phyloP scores from a whole-genome alignment of 352 stramenopile species.

The Phytophthora pisi region DNA sequence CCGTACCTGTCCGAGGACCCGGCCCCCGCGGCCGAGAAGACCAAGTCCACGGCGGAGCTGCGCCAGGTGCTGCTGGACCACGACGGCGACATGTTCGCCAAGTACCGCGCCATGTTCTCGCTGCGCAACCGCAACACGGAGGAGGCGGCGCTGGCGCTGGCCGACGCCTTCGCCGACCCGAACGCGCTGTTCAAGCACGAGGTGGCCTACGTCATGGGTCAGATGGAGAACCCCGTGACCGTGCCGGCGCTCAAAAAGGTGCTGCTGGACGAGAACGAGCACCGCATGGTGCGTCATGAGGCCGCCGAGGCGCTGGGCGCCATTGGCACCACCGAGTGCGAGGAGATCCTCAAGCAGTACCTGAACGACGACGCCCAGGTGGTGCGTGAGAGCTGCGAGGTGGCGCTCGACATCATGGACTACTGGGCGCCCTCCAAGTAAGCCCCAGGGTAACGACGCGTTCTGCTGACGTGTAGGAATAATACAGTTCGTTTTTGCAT shows the following conservation, averaged over 20 bases:
- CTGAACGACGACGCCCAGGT: slow-evolving; percentile 82
- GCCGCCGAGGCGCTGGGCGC: slow-evolving; percentile 96
- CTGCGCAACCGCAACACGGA: slow-evolving; percentile 95
- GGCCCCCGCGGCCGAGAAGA: slow-evolving; percentile 85
- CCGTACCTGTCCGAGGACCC: slow-evolving; percentile 97
- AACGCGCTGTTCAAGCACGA: slow-evolving; percentile 91
- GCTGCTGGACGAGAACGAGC: slow-evolving; percentile 90
- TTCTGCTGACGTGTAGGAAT: slow-evolving; percentile 28
- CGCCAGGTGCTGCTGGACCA: slow-evolving; percentile 89
- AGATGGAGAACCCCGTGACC: slow-evolving; percentile 91
- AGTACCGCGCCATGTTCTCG: slow-evolving; percentile 98
- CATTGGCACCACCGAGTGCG: slow-evolving; percentile 93
- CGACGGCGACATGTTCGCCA: slow-evolving; percentile 87
- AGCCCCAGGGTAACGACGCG: slow-evolving; percentile 1
- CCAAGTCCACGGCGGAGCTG: slow-evolving; percentile 78
- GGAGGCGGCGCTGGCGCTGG: slow-evolving; percentile 83
- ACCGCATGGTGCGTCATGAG: slow-evolving; percentile 98
- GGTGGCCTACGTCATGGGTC: slow-evolving; percentile 94
- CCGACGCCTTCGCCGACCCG: slow-evolving; percentile 74
- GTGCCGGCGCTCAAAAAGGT: slow-evolving; percentile 90
- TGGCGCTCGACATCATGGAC: slow-evolving; percentile 97
- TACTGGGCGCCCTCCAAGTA: slow-evolving; percentile 91
- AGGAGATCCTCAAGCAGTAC: slow-evolving; percentile 87
- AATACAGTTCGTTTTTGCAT: slow-evolving; percentile 36
- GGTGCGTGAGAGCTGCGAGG: slow-evolving; percentile 95